phyloP scores from a whole-genome alignment of 352 stramenopile genomes.

The Phytophthora podocarpi region DNA sequence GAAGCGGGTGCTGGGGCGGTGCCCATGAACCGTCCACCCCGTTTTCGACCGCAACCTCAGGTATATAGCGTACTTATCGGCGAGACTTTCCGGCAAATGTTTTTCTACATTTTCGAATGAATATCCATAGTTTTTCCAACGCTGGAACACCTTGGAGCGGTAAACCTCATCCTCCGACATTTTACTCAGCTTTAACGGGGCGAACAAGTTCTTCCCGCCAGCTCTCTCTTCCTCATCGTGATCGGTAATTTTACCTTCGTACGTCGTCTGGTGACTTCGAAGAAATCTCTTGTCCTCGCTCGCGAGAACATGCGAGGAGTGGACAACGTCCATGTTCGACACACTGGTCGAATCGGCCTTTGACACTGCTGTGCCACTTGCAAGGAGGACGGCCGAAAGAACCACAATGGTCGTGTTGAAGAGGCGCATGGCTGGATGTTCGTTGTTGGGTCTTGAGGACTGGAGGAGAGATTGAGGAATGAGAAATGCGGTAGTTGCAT shows the following conservation, averaged over 20 bases:
- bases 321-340: conserved; percentile 12
- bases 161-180: background rate
- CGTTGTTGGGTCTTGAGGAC: conserved; percentile 7
- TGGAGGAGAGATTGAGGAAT: conserved; percentile 9
- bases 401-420: conserved; percentile 9
- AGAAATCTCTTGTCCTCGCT: conserved; percentile 11
- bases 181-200: background rate
- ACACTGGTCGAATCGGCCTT: conserved; percentile 8
- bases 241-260: conserved; percentile 7
- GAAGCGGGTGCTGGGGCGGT: too few species aligned
- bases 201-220: background rate
- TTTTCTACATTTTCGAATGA: too few species aligned
- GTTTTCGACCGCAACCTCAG: too few species aligned
- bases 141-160: background rate
- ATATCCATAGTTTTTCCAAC: conserved; percentile 2
- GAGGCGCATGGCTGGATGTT: conserved; percentile 14
- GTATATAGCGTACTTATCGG: too few species aligned
- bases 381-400: conserved; percentile 3
- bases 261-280: conserved; percentile 7
- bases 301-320: conserved; percentile 15
- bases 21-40: too few species aligned
- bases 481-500: background rate
- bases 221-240: background rate
- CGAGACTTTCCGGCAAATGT: too few species aligned
- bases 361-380: conserved; percentile 19